Evolutionary conservation across 225 moss, liverwort and hornwort species (phyloP).

Genomic region (Pseudoscleropodium purum): DNA sequence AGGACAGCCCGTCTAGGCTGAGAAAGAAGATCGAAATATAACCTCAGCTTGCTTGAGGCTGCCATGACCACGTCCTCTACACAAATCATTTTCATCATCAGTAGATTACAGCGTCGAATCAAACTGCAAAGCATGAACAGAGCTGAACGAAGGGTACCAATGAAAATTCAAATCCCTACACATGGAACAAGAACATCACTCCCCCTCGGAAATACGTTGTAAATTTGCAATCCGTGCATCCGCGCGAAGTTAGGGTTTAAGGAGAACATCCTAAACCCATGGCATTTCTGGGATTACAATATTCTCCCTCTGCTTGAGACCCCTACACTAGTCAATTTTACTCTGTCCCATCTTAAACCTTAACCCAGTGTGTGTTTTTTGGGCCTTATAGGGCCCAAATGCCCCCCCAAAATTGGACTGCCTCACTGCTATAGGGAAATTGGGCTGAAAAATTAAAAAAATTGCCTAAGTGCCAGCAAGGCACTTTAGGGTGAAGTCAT

Average conservation of each 20-base stretch:
- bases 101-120: not conserved
- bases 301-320: too few species aligned
- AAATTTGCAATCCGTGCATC: not conserved
- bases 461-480: too few species aligned
- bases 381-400: too few species aligned
- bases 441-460: too few species aligned
- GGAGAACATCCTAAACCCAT: not conserved
- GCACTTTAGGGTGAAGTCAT: too few species aligned
- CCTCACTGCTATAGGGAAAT: too few species aligned
- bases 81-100: not conserved
- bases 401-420: too few species aligned
- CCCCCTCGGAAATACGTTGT: not conserved
- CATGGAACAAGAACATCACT: not conserved
- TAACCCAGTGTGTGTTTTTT: too few species aligned
- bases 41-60: not conserved
- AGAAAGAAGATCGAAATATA: slow-evolving; percentile 20
- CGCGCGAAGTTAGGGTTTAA: not conserved
- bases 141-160: not conserved
- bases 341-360: too few species aligned
- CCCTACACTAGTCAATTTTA: too few species aligned
- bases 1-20: slow-evolving; percentile 18
- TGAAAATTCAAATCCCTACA: not conserved
- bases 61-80: not conserved
- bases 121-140: not conserved
- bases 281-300: too few species aligned